Evolutionary conservation across 306 rosid genomes (phyloP).

Genomic region (Pyrus communis): DNA sequence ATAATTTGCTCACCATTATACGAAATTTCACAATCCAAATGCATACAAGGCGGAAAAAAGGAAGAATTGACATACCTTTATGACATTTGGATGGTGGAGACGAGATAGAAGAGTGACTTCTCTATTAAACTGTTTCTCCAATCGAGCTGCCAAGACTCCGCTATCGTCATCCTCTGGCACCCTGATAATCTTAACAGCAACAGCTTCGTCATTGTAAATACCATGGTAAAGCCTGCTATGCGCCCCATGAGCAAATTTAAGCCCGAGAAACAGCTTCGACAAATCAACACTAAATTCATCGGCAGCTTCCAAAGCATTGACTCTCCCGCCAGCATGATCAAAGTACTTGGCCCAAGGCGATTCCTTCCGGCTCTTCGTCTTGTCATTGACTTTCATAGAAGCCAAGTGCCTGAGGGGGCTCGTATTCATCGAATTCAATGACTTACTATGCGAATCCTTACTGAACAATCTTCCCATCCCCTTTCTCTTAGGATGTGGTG

Average conservation of each 20-base stretch:
- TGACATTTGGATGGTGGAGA: constrained; percentile 66
- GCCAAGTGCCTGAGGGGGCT: constrained; percentile 44
- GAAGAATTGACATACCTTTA: constrained; percentile 50
- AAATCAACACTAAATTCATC: constrained; percentile 76
- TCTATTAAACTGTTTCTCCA: constrained; percentile 69
- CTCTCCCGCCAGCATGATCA: constrained; percentile 68
- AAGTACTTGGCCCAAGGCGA: constrained; percentile 59
- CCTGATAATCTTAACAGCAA: constrained; percentile 78
- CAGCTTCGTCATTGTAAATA: constrained; percentile 58
- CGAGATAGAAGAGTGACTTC: constrained; percentile 82
- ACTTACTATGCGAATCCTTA: constrained; percentile 32
- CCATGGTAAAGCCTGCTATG: constrained; percentile 94
- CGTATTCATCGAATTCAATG: constrained; percentile 16
- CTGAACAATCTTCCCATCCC: constrained; percentile 33
- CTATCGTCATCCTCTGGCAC: constrained; percentile 73
- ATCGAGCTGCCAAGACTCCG: constrained; percentile 48
- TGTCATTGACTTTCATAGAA: constrained; percentile 33
- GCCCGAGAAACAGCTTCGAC: constrained; percentile 71
- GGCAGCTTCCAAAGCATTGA: constrained; percentile 57
- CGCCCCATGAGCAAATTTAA: constrained; percentile 94
- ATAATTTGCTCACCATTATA: background rate
- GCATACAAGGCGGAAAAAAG: constrained; percentile 2
- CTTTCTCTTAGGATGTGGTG: constrained; percentile 54
- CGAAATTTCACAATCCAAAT: background rate
- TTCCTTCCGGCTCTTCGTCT: constrained; percentile 48